Conservation (phyloP, 2,329 filamentous ascomycete species). For the Aspergillus jensenii region DNA sequence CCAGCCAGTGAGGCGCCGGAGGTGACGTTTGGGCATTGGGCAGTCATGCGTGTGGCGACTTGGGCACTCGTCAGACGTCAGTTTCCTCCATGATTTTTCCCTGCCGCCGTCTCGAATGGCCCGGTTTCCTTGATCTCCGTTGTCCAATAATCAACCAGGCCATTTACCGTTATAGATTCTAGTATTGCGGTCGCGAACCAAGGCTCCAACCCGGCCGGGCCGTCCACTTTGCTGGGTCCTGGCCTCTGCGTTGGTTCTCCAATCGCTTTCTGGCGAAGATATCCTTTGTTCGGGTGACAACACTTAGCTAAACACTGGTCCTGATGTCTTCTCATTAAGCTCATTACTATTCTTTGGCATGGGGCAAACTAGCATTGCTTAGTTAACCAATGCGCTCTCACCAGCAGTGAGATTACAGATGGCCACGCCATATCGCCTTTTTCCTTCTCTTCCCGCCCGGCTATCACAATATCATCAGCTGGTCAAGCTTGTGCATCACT, state of each 20-base stretch:
- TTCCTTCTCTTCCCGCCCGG: neutral
- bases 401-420: neutral
- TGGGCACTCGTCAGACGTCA: slow-evolving; percentile 29
- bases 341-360: neutral
- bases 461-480: slow-evolving; percentile 1
- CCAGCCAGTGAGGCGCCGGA: slow-evolving; percentile 7
- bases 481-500: neutral
- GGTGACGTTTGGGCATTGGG: slow-evolving; percentile 29
- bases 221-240: slow-evolving; percentile 7
- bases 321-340: neutral
- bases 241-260: slow-evolving; percentile 1
- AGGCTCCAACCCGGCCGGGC: slow-evolving; percentile 13
- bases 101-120: neutral
- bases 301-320: neutral
- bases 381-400: neutral
- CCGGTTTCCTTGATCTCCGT: neutral
- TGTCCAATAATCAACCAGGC: neutral
- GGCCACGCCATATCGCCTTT: neutral
- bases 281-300: neutral
- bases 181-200: slow-evolving; percentile 7
- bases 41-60: slow-evolving; percentile 36
- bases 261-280: neutral
- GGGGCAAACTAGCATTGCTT: neutral
- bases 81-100: neutral
- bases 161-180: neutral